phyloP scores from a whole-genome alignment of 805 yeast species.

The Hanseniaspora valbyensis region DNA sequence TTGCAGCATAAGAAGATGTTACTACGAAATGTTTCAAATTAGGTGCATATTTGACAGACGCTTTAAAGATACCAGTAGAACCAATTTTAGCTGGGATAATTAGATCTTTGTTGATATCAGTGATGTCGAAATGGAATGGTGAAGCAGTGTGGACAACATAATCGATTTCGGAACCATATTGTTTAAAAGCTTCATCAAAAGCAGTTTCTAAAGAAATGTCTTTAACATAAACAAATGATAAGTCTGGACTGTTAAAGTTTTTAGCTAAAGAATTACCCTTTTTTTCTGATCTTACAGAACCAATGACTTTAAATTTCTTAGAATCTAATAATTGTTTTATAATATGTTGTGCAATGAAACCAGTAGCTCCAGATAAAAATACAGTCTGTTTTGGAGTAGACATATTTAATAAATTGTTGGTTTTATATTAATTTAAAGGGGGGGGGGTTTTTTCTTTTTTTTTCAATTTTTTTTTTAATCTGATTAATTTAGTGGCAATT shows the following conservation, averaged over 20 bases:
- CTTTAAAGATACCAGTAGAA: conserved; percentile 34
- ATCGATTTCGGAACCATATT: conserved; percentile 31
- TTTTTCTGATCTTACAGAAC: conserved; percentile 34
- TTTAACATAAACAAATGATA: conserved; percentile 26
- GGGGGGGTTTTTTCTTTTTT: no score
- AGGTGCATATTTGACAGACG: conserved; percentile 32
- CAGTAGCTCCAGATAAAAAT: conserved; percentile 35
- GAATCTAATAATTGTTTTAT: conserved; percentile 31
- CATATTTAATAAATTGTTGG: neutral
- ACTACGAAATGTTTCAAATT: conserved; percentile 35
- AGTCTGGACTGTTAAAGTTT: conserved; percentile 13
- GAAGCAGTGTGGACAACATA: conserved; percentile 38
- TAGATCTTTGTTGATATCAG: conserved; percentile 36
- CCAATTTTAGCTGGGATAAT: conserved; percentile 43
- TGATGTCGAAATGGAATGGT: conserved; percentile 29
- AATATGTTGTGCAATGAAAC: conserved; percentile 39
- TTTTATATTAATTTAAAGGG: no score
- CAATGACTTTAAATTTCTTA: conserved; percentile 33
- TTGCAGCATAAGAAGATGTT: conserved; percentile 41
- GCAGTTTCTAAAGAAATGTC: conserved; percentile 30
- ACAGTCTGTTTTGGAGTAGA: conserved; percentile 8
- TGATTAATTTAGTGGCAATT: no score
- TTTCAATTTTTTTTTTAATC: no score
- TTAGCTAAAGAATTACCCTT: conserved; percentile 31
- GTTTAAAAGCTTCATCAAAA: conserved; percentile 33